These are phyloP conservation scores for Myriosclerotinia duriaeana DNA, from an alignment of 2,329 filamentous ascomycete genomes.

Conservation along the genomic window DNA sequence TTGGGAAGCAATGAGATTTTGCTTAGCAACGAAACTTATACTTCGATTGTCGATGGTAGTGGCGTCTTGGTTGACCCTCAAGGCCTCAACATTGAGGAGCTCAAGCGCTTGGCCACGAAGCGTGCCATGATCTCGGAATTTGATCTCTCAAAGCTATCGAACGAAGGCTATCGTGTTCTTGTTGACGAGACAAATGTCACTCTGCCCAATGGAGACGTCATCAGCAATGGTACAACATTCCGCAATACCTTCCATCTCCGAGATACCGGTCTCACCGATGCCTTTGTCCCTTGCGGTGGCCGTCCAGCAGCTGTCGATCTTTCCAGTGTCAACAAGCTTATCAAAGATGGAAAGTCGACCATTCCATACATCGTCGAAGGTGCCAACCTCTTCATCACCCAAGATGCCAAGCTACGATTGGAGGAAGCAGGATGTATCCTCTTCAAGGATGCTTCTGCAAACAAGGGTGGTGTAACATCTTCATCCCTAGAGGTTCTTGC, in stretches of 20 bases:
- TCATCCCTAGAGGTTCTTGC: conserved; percentile 95
- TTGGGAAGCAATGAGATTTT: conserved; percentile 97
- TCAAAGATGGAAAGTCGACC: conserved; percentile 80
- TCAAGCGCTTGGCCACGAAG: conserved; percentile 78
- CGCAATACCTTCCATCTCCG: conserved; percentile 96
- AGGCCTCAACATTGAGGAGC: conserved; percentile 80
- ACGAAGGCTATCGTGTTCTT: conserved; percentile 84
- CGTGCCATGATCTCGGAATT: conserved; percentile 90
- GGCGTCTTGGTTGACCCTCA: conserved; percentile 93
- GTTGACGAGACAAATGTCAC: conserved; percentile 87
- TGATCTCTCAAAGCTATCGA: conserved; percentile 79
- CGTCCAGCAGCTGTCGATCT: conserved; percentile 96
- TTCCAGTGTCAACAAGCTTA: conserved; percentile 80
- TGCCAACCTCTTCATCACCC: conserved; percentile 97
- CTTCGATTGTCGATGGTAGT: conserved; percentile 90
- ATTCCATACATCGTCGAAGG: conserved; percentile 97
- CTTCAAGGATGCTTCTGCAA: conserved; percentile 97
- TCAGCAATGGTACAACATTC: conserved; percentile 92
- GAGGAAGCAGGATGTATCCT: conserved; percentile 93
- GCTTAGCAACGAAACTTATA: conserved; percentile 93
- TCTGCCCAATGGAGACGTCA: conserved; percentile 81
- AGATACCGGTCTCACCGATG: conserved; percentile 71
- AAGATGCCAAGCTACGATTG: conserved; percentile 92
- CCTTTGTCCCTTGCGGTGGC: conserved; percentile 94
- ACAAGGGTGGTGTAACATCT: conserved; percentile 97